A percentile compares a stretch with the other conserved stretches of the same genome.
Evolutionary conservation across 768 basidiomycete species (phyloP).

Genomic region (Thelephora ganbajun): DNA sequence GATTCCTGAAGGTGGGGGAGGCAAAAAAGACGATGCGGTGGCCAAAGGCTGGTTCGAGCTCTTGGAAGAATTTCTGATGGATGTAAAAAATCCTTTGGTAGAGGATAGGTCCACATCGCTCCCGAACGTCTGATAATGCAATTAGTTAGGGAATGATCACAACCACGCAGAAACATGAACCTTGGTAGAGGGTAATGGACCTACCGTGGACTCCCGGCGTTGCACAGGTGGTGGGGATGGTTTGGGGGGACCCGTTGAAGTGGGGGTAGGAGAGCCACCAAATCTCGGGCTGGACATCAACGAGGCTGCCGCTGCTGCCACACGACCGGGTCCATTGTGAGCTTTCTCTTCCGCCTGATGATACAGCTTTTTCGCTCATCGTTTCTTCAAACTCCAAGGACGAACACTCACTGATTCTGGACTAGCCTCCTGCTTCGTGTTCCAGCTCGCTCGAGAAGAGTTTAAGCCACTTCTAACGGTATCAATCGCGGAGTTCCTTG

Average conservation of each 20-base stretch:
- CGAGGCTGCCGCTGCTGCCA: constrained; percentile 41
- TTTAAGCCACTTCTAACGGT: background rate
- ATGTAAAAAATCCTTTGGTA: constrained; percentile 28
- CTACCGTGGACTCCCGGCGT: constrained; percentile 3
- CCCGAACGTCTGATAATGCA: constrained; percentile 36
- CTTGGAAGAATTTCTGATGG: constrained; percentile 31
- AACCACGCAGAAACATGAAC: constrained; percentile 4
- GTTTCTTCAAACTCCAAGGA: background rate
- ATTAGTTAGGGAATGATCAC: background rate
- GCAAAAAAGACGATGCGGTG: constrained; percentile 25
- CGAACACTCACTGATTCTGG: background rate
- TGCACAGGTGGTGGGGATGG: constrained; percentile 15
- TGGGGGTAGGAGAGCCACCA: background rate
- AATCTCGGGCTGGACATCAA: constrained; percentile 14
- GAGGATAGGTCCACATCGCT: constrained; percentile 39
- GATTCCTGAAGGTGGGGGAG: background rate
- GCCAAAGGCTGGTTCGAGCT: constrained; percentile 23
- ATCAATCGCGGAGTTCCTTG: constrained; percentile 6
- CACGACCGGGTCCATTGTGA: constrained; percentile 25
- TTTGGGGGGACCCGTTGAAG: background rate
- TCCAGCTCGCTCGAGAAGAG: background rate
- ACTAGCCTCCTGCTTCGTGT: background rate
- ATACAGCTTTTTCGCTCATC: too few relatives aligned
- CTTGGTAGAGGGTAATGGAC: constrained; percentile 11
- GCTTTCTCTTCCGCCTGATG: background rate